A percentile compares a stretch with the other conserved stretches of the same genome.
These are phyloP conservation scores for Quillaja saponaria DNA, from an alignment of 306 rosid genomes.

Conservation along the genomic window DNA sequence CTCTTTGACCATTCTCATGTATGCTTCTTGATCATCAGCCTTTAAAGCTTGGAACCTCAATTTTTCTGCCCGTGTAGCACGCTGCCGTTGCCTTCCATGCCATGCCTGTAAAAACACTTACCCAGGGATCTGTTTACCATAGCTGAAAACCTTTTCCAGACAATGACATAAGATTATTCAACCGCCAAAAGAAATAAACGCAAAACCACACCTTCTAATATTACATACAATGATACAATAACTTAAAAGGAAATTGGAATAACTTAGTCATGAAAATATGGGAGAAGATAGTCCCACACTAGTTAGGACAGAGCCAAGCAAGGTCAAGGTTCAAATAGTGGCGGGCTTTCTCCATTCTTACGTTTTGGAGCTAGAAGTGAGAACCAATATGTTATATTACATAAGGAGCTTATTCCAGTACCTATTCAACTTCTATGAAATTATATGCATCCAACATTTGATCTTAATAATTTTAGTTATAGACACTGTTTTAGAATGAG, in stretches of 20 bases:
- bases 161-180: constrained; percentile 19
- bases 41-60: constrained; percentile 97
- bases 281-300: background rate
- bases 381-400: too few species aligned
- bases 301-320: background rate
- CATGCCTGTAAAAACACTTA: constrained; percentile 62
- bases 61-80: constrained; percentile 95
- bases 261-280: background rate
- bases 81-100: constrained; percentile 99
- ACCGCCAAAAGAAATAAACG: constrained; percentile 12
- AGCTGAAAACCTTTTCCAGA: constrained; percentile 21
- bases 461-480: too few species aligned
- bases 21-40: constrained; percentile 99
- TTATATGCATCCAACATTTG: too few species aligned
- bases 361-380: background rate
- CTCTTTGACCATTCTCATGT: constrained; percentile 99
- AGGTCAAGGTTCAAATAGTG: background rate
- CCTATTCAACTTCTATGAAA: background rate
- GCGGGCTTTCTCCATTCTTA: too few species aligned
- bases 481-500: background rate
- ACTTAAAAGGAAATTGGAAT: constrained; percentile 18
- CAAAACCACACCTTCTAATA: constrained; percentile 1
- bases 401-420: too few species aligned
- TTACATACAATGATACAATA: constrained; percentile 9
- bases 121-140: constrained; percentile 12